phyloP scores from a whole-genome alignment of 2,329 filamentous ascomycete species.

The Ceratocystis alfenasii region DNA sequence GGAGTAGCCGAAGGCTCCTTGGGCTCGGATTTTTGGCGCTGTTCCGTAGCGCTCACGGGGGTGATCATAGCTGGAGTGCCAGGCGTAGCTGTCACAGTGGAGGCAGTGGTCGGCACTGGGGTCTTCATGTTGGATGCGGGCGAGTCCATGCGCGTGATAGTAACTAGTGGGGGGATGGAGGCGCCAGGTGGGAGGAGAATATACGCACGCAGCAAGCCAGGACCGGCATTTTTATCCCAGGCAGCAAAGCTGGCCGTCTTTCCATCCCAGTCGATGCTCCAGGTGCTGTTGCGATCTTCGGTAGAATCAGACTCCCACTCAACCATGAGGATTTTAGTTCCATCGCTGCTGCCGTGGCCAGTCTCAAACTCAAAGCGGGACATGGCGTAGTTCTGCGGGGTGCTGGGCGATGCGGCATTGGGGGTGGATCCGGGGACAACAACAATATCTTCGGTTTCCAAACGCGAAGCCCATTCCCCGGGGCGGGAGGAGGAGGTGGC shows the following conservation, averaged over 20 bases:
- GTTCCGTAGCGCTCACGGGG: slow-evolving; percentile 21
- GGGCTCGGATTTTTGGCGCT: slow-evolving; percentile 26
- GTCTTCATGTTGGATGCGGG: slow-evolving; percentile 17
- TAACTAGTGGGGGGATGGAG: slow-evolving; percentile 59
- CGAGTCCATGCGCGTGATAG: slow-evolving; percentile 39
- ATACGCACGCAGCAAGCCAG: slow-evolving; percentile 52
- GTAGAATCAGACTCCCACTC: slow-evolving; percentile 54
- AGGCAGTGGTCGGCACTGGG: slow-evolving; percentile 4
- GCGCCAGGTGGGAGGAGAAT: slow-evolving; percentile 66
- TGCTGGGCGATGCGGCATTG: slow-evolving; percentile 13
- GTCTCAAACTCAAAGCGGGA: slow-evolving; percentile 77
- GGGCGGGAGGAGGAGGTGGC: slow-evolving; percentile 1
- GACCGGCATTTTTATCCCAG: slow-evolving; percentile 37
- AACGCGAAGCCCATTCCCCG: slow-evolving; percentile 14
- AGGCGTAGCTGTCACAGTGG: slow-evolving; percentile 12
- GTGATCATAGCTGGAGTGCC: slow-evolving; percentile 17
- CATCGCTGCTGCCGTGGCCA: slow-evolving; percentile 57
- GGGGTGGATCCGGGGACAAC: slow-evolving; percentile 11
- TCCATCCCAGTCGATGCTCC: slow-evolving; percentile 75
- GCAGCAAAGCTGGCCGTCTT: slow-evolving; percentile 44
- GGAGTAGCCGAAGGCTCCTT: not conserved
- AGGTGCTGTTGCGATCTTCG: slow-evolving; percentile 30
- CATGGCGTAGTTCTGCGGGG: slow-evolving; percentile 20
- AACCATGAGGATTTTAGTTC: slow-evolving; percentile 86
- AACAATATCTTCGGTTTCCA: slow-evolving; percentile 18